Base-by-base conservation (phyloP, 768 basidiomycete species). In the Lactarius tabidus region DNA sequence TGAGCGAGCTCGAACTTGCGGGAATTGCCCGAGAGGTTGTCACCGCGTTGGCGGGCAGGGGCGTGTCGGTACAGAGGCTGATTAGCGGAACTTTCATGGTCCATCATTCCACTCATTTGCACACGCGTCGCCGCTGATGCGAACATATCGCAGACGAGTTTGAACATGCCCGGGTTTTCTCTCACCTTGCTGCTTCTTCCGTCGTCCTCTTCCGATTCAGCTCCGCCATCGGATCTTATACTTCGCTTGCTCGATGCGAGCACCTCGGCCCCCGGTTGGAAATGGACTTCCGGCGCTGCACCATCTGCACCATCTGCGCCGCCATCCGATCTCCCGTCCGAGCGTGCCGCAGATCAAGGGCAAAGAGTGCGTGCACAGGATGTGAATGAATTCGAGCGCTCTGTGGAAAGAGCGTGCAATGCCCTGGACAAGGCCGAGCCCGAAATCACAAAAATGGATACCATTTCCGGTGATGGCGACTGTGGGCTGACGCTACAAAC, bases 101-200 rank as follows among this genome's bases (percentile, higher is more conserved):
- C 61, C 48, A 80, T 74, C 17, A 28, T 28, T 33, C 57, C 23
- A 29, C 15, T 26, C 28, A 9, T 0, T 59, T 54, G 3, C 39
- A 2, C 29, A 31, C 14, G 39, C 14, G 15, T 48, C 39, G 31
- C 6, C 23, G 57, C 52, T 62, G 39, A 56, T 48, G 39, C 45
- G 18, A 35, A 56, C 23, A 45, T n/a, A 45, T 48, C 54, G 57
- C 74, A 89, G 93, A 94, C 92, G 28, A 91, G 89, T 63, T 82
- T 96, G 68, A 95, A 93, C 75, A 94, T 95, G 91, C 91, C 93
- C 35, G 94, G 94, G 2, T 91, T 95, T 74, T 94, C 92, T 18
- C 78, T 96, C 65, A 90, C 92, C 1, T 80, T 94, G 20, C 80
- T 95, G 18, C 82, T 92, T 10, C 84, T 96, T 12, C 90, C 94